Evolutionary conservation across 2,329 filamentous ascomycete genomes (phyloP).

Genomic region (Meredithiella fracta): DNA sequence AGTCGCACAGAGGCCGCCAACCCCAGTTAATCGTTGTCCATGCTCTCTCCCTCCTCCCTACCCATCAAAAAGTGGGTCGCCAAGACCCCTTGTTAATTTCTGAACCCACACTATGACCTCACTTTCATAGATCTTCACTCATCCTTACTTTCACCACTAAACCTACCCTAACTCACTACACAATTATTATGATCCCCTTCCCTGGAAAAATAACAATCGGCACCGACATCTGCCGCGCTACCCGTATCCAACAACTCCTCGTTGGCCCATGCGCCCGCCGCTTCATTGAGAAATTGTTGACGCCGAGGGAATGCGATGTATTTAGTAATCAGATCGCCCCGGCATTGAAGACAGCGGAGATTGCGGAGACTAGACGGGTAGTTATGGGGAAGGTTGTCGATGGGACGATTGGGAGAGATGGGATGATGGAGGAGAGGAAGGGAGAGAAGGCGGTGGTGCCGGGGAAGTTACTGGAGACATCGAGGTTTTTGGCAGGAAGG

Average conservation of each 20-base stretch:
- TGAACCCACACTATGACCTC: neutral
- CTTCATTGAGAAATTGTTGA: slow-evolving; percentile 34
- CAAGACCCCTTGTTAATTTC: neutral
- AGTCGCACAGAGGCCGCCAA: too few relatives aligned
- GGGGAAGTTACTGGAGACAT: too few relatives aligned
- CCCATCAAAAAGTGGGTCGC: too few relatives aligned
- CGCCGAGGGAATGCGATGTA: slow-evolving; percentile 24
- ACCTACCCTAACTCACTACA: too few relatives aligned
- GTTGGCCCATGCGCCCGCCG: slow-evolving; percentile 24
- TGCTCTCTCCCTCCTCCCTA: slow-evolving; percentile 34
- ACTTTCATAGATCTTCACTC: neutral
- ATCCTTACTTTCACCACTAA: neutral
- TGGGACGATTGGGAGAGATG: too few relatives aligned
- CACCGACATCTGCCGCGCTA: slow-evolving; percentile 60
- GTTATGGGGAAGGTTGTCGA: too few relatives aligned
- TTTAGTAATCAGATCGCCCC: slow-evolving; percentile 8
- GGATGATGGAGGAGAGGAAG: too few relatives aligned
- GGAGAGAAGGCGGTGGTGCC: too few relatives aligned
- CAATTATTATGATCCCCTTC: slow-evolving; percentile 34
- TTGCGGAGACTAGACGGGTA: neutral
- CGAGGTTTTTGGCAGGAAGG: neutral
- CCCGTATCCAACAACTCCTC: slow-evolving; percentile 46
- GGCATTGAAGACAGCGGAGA: neutral
- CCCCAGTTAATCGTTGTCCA: too few relatives aligned
- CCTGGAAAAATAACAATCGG: slow-evolving; percentile 54